Conservation (phyloP, 1,284 basidiomycete genomes). For the Cryptococcus sp. region DNA sequence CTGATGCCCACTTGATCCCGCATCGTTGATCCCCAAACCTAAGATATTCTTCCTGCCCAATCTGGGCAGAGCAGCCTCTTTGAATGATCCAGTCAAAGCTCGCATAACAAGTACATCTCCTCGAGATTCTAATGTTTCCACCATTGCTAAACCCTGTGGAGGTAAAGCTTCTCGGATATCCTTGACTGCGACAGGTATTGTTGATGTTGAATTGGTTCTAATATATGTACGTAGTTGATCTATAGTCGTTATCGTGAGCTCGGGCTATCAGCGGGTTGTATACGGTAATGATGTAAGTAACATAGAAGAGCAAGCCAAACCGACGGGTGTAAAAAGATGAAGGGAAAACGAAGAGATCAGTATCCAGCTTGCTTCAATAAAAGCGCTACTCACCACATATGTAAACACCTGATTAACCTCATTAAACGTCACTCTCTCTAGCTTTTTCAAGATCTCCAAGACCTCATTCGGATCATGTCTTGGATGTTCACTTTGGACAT, state of each 20-base stretch:
- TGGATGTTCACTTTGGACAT: constrained; percentile 28
- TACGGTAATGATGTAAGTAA: too few relatives aligned
- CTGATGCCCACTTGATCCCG: constrained; percentile 28
- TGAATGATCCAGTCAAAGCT: constrained; percentile 30
- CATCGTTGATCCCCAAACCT: constrained; percentile 22
- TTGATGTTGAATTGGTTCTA: constrained; percentile 33
- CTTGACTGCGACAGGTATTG: constrained; percentile 23
- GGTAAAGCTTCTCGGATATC: constrained; percentile 29
- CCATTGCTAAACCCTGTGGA: constrained; percentile 10
- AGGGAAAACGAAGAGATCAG: too few relatives aligned
- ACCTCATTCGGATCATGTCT: constrained; percentile 26
- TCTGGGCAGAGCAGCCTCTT: constrained; percentile 36
- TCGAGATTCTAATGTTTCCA: constrained; percentile 32
- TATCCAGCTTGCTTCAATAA: too few relatives aligned
- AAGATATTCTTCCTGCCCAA: constrained; percentile 38
- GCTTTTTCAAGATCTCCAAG: constrained; percentile 34
- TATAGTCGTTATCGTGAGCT: constrained; percentile 29
- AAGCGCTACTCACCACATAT: constrained; percentile 33
- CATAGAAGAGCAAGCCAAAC: too few relatives aligned
- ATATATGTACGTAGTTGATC: constrained; percentile 37
- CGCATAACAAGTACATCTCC: constrained; percentile 43
- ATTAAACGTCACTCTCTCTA: constrained; percentile 39
- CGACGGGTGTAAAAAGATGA: too few relatives aligned
- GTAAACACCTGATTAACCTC: constrained; percentile 39
- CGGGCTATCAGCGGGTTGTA: constrained; percentile 22